These are phyloP conservation scores for Pseudogymnoascus sp. DNA, from an alignment of 2,329 filamentous ascomycete genomes.

Conservation along the genomic window DNA sequence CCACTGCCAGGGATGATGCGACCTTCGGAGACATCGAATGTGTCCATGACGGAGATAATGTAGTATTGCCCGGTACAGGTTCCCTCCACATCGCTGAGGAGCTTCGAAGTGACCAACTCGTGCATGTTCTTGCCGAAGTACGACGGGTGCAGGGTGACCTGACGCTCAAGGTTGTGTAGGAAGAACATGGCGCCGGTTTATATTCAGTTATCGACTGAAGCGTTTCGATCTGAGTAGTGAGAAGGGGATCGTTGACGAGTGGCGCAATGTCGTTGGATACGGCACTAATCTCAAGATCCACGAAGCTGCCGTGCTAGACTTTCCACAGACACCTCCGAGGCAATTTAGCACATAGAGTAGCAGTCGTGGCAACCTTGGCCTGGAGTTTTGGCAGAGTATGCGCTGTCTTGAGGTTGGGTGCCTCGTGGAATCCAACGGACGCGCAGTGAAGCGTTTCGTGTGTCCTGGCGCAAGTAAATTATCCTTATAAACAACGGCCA, in stretches of 20 bases:
- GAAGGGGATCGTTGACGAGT: too few relatives aligned
- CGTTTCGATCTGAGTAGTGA: background rate
- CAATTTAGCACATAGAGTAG: conserved; percentile 3
- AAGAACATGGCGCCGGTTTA: conserved; percentile 70
- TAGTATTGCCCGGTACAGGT: conserved; percentile 94
- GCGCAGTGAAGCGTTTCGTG: conserved; percentile 18
- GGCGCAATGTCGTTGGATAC: background rate
- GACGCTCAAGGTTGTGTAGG: conserved; percentile 91
- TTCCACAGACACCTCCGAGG: background rate
- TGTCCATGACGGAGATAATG: conserved; percentile 96
- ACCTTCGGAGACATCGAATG: conserved; percentile 88
- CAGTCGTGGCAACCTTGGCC: background rate
- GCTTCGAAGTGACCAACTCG: conserved; percentile 79
- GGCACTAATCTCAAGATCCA: background rate
- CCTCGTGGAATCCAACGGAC: background rate
- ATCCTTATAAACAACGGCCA: conserved; percentile 21
- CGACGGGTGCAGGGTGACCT: conserved; percentile 89
- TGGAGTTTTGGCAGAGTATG: background rate
- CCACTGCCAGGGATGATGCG: conserved; percentile 87
- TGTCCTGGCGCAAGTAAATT: background rate
- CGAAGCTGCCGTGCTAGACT: conserved; percentile 2
- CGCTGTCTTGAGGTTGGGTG: background rate
- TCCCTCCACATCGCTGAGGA: conserved; percentile 89
- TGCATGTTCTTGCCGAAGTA: conserved; percentile 95
- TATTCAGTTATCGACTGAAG: background rate